A percentile compares a stretch with the other conserved stretches of the same genome.
Evolutionary conservation across 1,284 basidiomycete genomes (phyloP).

Genomic region (Apiotrichum sp.): DNA sequence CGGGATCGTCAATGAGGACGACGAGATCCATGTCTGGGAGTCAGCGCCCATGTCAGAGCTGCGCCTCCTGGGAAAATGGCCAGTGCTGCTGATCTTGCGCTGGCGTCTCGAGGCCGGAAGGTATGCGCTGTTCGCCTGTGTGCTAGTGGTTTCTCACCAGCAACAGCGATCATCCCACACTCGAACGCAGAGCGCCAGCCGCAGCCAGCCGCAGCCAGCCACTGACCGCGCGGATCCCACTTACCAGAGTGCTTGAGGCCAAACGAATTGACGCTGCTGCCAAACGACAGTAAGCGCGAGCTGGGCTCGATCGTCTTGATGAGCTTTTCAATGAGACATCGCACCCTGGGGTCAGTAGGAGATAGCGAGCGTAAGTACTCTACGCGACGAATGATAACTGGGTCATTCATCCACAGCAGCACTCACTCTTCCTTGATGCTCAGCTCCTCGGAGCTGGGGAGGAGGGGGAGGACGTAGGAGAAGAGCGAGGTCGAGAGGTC

Average conservation of each 20-base stretch:
- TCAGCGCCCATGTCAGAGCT: not conserved
- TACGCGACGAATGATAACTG: not conserved
- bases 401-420: no score
- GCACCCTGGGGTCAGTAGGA: constrained; percentile 67
- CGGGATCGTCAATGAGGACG: constrained; percentile 80
- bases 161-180: no score
- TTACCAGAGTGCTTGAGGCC: constrained; percentile 87
- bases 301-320: constrained; percentile 91
- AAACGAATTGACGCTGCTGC: constrained; percentile 89
- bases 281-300: constrained; percentile 85
- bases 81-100: no score
- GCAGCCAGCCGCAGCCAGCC: no score
- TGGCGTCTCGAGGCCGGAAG: no score
- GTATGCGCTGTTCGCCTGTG: no score
- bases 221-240: constrained; percentile 21
- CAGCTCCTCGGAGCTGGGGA: constrained; percentile 83
- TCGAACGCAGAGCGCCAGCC: no score
- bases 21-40: constrained; percentile 94
- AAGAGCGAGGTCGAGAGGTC: constrained; percentile 48
- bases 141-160: no score
- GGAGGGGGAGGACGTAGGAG: constrained; percentile 71
- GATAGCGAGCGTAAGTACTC: not conserved
- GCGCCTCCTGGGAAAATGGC: no score
- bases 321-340: constrained; percentile 86
- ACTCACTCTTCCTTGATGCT: constrained; percentile 79